Base-by-base conservation (phyloP, 192 early-diverging fungal species). In the Lunasporangiospora selenospora region DNA sequence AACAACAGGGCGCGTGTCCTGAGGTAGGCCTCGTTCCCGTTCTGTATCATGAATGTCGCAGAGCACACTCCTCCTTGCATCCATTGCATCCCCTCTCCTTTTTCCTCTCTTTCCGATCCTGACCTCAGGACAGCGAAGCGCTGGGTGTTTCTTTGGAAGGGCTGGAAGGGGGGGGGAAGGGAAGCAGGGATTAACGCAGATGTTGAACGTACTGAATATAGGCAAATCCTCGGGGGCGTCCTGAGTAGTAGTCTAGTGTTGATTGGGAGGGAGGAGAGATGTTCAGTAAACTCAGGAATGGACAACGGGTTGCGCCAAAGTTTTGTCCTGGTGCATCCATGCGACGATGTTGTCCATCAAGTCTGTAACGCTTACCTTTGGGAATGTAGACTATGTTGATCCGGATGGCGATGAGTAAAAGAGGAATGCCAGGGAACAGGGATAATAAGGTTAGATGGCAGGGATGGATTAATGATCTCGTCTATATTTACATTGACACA, bases 141-240 rank as follows among this genome's bases (percentile, higher is more conserved):
- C n/a, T n/a, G n/a, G n/a, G n/a, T n/a, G n/a, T n/a, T n/a, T n/a
- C n/a, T n/a, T n/a, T n/a, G n/a, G n/a, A n/a, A n/a, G n/a, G n/a
- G n/a, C n/a, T n/a, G n/a, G n/a, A n/a, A n/a, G n/a, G n/a, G n/a
- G n/a, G n/a, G n/a, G n/a, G n/a, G n/a, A n/a, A n/a, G n/a, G n/a
- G n/a, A n/a, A n/a, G n/a, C n/a, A n/a, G n/a, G n/a, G n/a, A n/a
- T n/a, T n/a, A n/a, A n/a, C n/a, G n/a, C 26, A 48, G 31, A 41
- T 10, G 21, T 27, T 42, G 34, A 53, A 55, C 69, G 33, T 73
- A 73, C 69, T 73, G 69, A 37, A 73, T 38, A 37, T 73, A 73
- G 7, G 69, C 69, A 26, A 73, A 73, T 13, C 69, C 69, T 51
- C 69, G 69, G 23, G 69, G 37, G 2, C 30, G 29, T 16, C 69